Base-by-base conservation (phyloP, 2,329 filamentous ascomycete genomes). In the Saccharata proteae region DNA sequence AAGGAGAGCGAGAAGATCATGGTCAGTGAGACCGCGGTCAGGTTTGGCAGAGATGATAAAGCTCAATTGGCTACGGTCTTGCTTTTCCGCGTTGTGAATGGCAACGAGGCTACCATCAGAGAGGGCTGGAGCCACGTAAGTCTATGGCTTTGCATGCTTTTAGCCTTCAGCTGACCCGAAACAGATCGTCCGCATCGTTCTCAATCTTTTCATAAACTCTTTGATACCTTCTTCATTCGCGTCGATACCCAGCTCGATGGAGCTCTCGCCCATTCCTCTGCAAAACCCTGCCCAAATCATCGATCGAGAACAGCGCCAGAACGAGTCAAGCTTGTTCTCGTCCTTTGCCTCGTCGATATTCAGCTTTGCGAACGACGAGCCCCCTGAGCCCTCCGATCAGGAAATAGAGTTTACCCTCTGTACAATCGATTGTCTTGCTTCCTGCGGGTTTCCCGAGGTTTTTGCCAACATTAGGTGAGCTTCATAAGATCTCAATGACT, bases 311-410 rank as follows among this genome's bases (percentile, higher is more conserved):
- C 69, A 80, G 24, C 80, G 83, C 40, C 66, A 77, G 19, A 73
- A 67, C 36, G 90, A 98, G 16, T 76, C 77, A 3, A 85, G 90
- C 5, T 71, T 98, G 29, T 85, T 98, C 52, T 93, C 86, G 4
- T 85, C 88, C 1, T 83, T 98, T 46, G 92, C 88, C 1, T 93
- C 82, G 4, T 98, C 96, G 48, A 85, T 98, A 18, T 93, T 86
- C n/a, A 96, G 88, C 54, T 96, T 98, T 52, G 90, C 92, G 24
- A 92, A 90, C 8, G 90, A 96, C 54, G 90, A 98, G 49, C 90
- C 90, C 9, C 90, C 90, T 0, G 90, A 98, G 58, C 90, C 90
- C 3, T 96, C 90, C 2, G 85, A 96, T 41, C 88, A 96, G 51
- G 90, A 98, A 53, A 68, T 98, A 17, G 90, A 98, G 48, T 93